Percentiles rank a stretch among this genome's conserved stretches.
Evolutionary conservation across 345 rosid genomes (phyloP).

Genomic region (Lepidium aucheri): DNA sequence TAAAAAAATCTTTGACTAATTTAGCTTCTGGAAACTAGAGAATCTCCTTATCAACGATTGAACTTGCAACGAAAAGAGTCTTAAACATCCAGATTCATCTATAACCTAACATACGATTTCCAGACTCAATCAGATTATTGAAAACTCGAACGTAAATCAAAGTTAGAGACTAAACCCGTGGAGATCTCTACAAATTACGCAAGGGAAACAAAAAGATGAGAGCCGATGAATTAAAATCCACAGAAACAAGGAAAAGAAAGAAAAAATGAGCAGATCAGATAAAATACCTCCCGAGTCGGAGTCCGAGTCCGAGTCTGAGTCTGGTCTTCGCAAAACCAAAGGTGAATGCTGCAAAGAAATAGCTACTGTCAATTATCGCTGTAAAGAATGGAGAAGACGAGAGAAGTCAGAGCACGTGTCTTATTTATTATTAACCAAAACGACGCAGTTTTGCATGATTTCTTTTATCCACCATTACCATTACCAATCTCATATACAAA

Average conservation of each 20-base stretch:
- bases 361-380: background rate
- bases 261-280: conserved; percentile 11
- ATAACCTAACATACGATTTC: background rate
- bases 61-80: background rate
- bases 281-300: conserved; percentile 7
- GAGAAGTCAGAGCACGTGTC: background rate
- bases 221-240: background rate
- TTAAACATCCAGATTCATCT: background rate
- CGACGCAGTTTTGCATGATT: background rate
- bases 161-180: background rate
- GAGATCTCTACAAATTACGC: conserved; percentile 10
- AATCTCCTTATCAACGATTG: background rate
- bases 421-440: background rate
- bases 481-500: background rate
- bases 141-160: background rate
- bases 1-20: background rate
- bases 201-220: background rate
- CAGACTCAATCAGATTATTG: conserved; percentile 7
- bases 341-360: background rate
- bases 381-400: background rate
- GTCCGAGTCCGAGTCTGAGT: background rate
- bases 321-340: conserved; percentile 7
- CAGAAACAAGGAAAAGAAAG: background rate
- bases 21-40: background rate
- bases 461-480: background rate